Evolutionary conservation across 768 basidiomycete genomes (phyloP), one percentile per base, ranked within the genome.

Genomic region (Boletus tomentosulus): DNA sequence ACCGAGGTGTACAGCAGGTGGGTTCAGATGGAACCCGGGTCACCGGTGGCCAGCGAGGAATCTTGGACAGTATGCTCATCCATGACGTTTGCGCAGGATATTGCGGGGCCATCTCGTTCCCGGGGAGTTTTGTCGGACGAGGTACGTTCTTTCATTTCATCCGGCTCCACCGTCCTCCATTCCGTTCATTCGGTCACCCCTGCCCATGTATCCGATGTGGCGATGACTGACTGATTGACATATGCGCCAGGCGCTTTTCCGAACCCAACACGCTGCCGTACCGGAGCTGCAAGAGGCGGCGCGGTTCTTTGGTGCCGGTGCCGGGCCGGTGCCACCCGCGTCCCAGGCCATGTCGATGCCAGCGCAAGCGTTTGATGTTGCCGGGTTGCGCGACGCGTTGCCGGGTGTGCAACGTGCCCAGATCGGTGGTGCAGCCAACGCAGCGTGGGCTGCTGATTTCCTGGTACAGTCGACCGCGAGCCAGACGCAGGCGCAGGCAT

Each of bases 1-100:
- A 94, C 66, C 78, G 89, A 62, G 89, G 88, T 9, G 64, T 81
- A 2, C 88, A 90, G 67, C 89, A 91, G 76, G 90, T 92, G 62
- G 24, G 68, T 63, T 28, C 7, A 12, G 3, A 30, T 33, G 48
- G 45, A 38, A 43, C 53, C 59, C 50, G 60, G 53, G 16, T 35
- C 25, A 54, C 57, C 51, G 37, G 47, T 4, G 24, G 3, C 33
- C 39, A 16, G 33, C 16, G 44, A 44, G 16, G 38, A 16, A 2
- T 44, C 31, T 38, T 31, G 27, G n/a, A 22, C n/a, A 8, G 25
- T 34, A 19, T 44, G 37, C 51, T 62, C 27, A 64, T 30, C 8
- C 16, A 22, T 48, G 5, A 35, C 16, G 6, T 43, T 28, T 34
- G 13, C 24, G 34, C 61, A 90, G 87, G 92, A 95, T 66, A 78